Percentiles rank a stretch among this genome's conserved stretches.
These are phyloP conservation scores for Punica granatum DNA, from an alignment of 345 rosid species.

Conservation along the genomic window DNA sequence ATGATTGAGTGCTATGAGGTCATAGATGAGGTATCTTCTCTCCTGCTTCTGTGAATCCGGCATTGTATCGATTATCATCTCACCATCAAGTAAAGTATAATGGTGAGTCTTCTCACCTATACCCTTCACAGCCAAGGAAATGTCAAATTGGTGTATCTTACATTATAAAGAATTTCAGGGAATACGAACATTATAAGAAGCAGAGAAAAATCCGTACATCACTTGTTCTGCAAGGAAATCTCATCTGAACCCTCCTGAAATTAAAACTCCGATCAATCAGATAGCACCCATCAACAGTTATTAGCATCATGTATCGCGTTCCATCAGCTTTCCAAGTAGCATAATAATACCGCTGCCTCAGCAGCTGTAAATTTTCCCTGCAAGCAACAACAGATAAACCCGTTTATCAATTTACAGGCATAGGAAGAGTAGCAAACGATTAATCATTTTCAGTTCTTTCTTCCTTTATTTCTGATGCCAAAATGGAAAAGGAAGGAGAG, in stretches of 20 bases:
- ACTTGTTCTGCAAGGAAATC: slow-evolving; percentile 70
- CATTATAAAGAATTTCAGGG: background rate
- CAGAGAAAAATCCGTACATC: slow-evolving; percentile 48
- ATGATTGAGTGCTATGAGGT: slow-evolving; percentile 75
- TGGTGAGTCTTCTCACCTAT: slow-evolving; percentile 73
- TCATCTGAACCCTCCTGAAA: slow-evolving; percentile 92
- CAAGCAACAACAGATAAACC: slow-evolving; percentile 6
- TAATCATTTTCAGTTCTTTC: background rate
- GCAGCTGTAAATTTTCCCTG: slow-evolving; percentile 86
- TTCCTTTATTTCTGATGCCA: background rate
- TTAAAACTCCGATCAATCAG: slow-evolving; percentile 82
- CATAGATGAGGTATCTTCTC: slow-evolving; percentile 97
- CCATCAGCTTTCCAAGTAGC: slow-evolving; percentile 99
- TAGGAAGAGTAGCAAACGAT: background rate
- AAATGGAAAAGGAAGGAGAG: background rate
- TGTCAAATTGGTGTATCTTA: slow-evolving; percentile 6
- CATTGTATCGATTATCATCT: slow-evolving; percentile 90
- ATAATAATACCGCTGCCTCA: slow-evolving; percentile 90
- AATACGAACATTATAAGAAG: slow-evolving; percentile 7
- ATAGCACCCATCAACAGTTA: slow-evolving; percentile 84
- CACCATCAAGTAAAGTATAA: slow-evolving; percentile 91
- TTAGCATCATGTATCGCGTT: slow-evolving; percentile 95
- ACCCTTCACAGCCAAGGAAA: slow-evolving; percentile 41
- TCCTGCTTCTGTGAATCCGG: slow-evolving; percentile 90
- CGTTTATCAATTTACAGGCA: background rate